phyloP scores from a whole-genome alignment of 2,329 filamentous ascomycete genomes.

The Ascochyta lentis region DNA sequence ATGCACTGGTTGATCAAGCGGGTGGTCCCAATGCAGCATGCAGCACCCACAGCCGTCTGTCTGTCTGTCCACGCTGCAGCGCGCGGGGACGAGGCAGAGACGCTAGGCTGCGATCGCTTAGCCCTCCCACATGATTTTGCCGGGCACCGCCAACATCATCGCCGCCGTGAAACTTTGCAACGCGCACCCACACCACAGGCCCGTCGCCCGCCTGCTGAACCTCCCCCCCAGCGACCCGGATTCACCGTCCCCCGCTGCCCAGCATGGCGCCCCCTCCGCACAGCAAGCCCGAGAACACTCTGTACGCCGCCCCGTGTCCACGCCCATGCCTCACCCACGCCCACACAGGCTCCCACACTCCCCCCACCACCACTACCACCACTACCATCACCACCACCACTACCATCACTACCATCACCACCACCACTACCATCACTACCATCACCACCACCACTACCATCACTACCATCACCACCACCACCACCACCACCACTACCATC shows the following conservation, averaged over 20 bases:
- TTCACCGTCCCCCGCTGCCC: slow-evolving; percentile 40
- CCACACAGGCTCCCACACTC: background rate
- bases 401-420: too few relatives aligned
- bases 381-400: background rate
- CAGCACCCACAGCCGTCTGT: too few relatives aligned
- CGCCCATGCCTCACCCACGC: background rate
- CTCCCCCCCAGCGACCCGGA: slow-evolving; percentile 37
- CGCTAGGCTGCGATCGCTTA: slow-evolving; percentile 7
- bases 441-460: background rate
- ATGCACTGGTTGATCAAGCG: background rate
- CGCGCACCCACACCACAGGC: slow-evolving; percentile 19
- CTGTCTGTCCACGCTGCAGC: too few relatives aligned
- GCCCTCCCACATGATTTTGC: slow-evolving; percentile 22
- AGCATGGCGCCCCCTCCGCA: slow-evolving; percentile 93
- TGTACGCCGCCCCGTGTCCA: slow-evolving; percentile 52
- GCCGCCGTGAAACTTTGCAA: slow-evolving; percentile 27
- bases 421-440: too few relatives aligned
- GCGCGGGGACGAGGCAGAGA: background rate
- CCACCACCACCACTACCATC: background rate
- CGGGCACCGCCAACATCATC: slow-evolving; percentile 20
- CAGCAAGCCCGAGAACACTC: slow-evolving; percentile 98
- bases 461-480: background rate
- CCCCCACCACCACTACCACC: background rate
- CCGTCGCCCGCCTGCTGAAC: slow-evolving; percentile 12
- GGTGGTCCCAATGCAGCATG: background rate